Evolutionary conservation across 441 rosid species (phyloP), one percentile per base, ranked within the genome.

Genomic region (Erodium texanum): DNA sequence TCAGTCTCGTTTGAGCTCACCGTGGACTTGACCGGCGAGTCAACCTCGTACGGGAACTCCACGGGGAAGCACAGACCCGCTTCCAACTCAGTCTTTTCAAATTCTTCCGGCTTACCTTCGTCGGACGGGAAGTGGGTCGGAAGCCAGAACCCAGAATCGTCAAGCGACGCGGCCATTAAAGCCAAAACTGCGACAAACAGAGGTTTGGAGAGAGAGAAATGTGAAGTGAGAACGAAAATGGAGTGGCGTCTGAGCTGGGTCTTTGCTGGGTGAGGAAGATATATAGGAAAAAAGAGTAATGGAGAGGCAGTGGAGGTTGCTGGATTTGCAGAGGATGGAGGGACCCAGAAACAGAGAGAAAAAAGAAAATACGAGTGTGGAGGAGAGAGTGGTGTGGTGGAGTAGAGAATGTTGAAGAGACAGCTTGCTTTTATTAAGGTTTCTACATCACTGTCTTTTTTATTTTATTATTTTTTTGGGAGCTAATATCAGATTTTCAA

Each of bases 1-100:
- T 85, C 92, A 0, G 83, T 75, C 79, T 88, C 96, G 0, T 84
- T 77, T n/a, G n/a, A n/a, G n/a, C n/a, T n/a, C n/a, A n/a, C 5
- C 36, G 32, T 27, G 32, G 36, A 32, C 36, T 3, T 32, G 6
- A 32, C 36, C 36, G 36, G 36, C 7, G 93, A 86, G 52, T 85
- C 90, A 18, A 85, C 77, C 83, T 89, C 96, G 81, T 86, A 89
- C 10, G 94, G 96, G 36, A 32, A 32, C 36, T 32, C 36, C 36
- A 32, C 36, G 6, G 36, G 36, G 6, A 32, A 32, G 6, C 36
- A 32, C 36, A 32, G 5, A 1, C 36, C 36, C 36, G 36, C 36
- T 32, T 32, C 36, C 6, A 32, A 32, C 5, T n/a, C n/a, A n/a
- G n/a, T n/a, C n/a, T n/a, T n/a, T n/a, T 4, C 36, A 4, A 32